These are phyloP conservation scores for Penicillium sp. DNA, from an alignment of 2,329 filamentous ascomycete genomes.

Conservation along the genomic window DNA sequence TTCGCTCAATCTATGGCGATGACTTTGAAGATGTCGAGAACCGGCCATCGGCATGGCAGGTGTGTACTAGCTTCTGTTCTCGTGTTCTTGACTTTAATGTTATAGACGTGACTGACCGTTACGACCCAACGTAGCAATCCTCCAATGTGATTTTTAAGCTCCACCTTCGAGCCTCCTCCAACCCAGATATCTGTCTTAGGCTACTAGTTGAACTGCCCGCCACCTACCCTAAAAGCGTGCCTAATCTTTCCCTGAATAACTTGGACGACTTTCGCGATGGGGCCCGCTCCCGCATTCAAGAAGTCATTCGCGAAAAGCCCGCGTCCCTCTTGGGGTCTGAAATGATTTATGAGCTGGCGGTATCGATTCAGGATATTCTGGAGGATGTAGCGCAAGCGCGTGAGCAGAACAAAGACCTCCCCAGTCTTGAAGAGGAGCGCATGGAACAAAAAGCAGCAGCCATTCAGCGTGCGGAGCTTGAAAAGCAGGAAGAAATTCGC, in stretches of 20 bases:
- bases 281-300: conserved; percentile 69
- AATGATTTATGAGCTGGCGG: conserved; percentile 64
- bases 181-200: conserved; percentile 68
- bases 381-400: conserved; percentile 82
- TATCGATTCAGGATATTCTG: conserved; percentile 66
- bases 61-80: conserved; percentile 41
- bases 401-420: conserved; percentile 72
- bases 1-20: conserved; percentile 85
- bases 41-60: conserved; percentile 78
- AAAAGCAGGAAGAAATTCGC: conserved; percentile 50
- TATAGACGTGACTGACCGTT: conserved; percentile 7
- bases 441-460: conserved; percentile 76
- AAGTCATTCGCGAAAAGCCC: conserved; percentile 68
- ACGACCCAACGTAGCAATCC: conserved; percentile 59
- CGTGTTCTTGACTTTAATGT: neutral
- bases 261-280: conserved; percentile 66
- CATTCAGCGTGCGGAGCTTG: conserved; percentile 53
- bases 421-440: conserved; percentile 85
- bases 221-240: conserved; percentile 84
- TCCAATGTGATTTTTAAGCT: conserved; percentile 80
- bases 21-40: conserved; percentile 77
- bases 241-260: conserved; percentile 68
- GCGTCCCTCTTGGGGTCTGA: conserved; percentile 63
- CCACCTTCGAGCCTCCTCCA: conserved; percentile 69
- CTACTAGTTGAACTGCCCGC: conserved; percentile 81